Percentiles rank a stretch among this genome's conserved stretches.
Evolutionary conservation across 306 rosid genomes (phyloP).

Genomic region (Chamaecrista fasciculata): DNA sequence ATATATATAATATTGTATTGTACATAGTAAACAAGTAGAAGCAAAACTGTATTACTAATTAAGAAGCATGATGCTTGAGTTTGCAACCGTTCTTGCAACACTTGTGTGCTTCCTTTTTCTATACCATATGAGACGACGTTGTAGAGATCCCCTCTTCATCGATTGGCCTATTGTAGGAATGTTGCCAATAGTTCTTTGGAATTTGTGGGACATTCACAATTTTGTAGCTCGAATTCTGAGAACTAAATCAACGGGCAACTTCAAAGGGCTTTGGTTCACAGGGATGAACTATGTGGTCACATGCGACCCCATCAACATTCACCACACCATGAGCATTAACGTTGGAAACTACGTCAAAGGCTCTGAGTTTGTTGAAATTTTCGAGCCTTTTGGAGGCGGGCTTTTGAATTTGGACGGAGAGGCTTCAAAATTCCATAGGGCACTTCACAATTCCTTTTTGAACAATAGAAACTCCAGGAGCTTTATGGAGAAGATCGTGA

Average conservation of each 20-base stretch:
- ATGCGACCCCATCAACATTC: conserved; percentile 38
- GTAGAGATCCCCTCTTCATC: neutral
- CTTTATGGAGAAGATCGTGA: neutral
- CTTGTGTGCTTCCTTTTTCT: conserved; percentile 2
- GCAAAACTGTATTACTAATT: neutral
- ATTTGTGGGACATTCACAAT: conserved; percentile 24
- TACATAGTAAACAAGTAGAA: too few species aligned
- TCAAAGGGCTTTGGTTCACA: conserved; percentile 42
- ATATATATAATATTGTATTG: too few species aligned
- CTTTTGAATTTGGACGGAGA: conserved; percentile 16
- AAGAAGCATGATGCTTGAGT: neutral
- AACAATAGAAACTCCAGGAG: neutral
- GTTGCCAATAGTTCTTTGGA: neutral
- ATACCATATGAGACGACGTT: neutral
- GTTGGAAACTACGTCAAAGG: conserved; percentile 28
- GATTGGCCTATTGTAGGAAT: conserved; percentile 37
- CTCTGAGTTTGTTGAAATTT: conserved; percentile 8
- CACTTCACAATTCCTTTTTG: neutral
- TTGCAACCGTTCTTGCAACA: neutral
- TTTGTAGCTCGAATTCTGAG: neutral
- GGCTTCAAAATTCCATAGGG: conserved; percentile 23
- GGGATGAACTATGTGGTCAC: conserved; percentile 20
- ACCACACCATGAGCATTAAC: conserved; percentile 26
- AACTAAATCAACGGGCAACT: conserved; percentile 16
- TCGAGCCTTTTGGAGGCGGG: conserved; percentile 26